Percentiles rank a stretch among this genome's conserved stretches.
These are phyloP conservation scores for Mycosphaerella sp. DNA, from an alignment of 2,329 filamentous ascomycete genomes.

Conservation along the genomic window DNA sequence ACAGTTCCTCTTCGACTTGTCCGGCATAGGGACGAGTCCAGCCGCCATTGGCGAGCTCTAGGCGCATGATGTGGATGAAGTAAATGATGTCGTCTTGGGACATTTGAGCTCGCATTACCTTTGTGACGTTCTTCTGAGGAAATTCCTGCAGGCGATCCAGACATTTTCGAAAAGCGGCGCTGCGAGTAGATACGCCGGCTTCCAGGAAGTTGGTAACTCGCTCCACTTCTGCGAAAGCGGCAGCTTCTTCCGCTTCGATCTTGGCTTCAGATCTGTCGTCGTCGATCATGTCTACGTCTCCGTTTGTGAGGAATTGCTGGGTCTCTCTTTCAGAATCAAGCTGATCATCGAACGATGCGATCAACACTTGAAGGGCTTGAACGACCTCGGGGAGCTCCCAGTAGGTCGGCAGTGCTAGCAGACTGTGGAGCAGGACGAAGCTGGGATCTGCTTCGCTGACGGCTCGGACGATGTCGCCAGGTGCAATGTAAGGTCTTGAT, in stretches of 20 bases:
- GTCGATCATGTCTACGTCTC: constrained; percentile 41
- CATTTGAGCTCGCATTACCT: constrained; percentile 51
- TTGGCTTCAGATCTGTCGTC: constrained; percentile 22
- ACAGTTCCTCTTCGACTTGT: constrained; percentile 40
- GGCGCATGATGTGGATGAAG: constrained; percentile 64
- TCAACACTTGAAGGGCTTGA: constrained; percentile 57
- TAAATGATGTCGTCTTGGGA: constrained; percentile 62
- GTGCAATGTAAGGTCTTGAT: constrained; percentile 36
- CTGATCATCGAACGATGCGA: constrained; percentile 58
- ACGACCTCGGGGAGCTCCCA: constrained; percentile 62
- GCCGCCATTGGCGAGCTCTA: constrained; percentile 65
- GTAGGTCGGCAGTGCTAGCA: constrained; percentile 57
- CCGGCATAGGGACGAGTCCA: constrained; percentile 71
- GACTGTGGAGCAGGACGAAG: constrained; percentile 58
- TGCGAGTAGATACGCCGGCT: constrained; percentile 56
- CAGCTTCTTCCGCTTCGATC: constrained; percentile 36
- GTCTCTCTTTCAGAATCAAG: constrained; percentile 12
- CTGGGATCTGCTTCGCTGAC: constrained; percentile 61
- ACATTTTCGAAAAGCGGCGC: constrained; percentile 58
- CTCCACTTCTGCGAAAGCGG: constrained; percentile 52
- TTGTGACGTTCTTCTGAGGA: constrained; percentile 53
- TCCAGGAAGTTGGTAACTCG: constrained; percentile 62
- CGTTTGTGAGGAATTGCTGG: constrained; percentile 29
- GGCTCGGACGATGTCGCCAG: constrained; percentile 56
- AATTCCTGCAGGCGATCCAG: constrained; percentile 64